These are phyloP conservation scores for Wickerhamiella siamensis DNA, from an alignment of 805 yeast species.

Conservation along the genomic window DNA sequence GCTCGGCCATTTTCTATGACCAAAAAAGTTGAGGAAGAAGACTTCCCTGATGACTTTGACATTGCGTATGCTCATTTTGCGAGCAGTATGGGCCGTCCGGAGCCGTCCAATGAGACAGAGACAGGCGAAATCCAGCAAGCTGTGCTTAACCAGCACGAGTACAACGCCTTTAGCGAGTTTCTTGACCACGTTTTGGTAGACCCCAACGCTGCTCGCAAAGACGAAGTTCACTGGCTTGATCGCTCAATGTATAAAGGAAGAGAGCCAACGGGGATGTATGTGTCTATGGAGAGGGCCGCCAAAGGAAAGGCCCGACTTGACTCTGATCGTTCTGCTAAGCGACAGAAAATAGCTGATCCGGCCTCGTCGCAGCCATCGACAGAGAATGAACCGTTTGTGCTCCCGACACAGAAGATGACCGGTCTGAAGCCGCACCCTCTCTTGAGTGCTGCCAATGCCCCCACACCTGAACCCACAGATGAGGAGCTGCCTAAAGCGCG, in stretches of 20 bases:
- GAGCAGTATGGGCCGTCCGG: slow-evolving; percentile 1
- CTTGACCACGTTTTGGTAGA: slow-evolving; percentile 15
- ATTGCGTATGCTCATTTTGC: slow-evolving; percentile 11
- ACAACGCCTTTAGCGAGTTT: slow-evolving; percentile 14
- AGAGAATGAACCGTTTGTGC: not conserved
- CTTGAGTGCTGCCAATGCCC: not conserved
- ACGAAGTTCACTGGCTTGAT: slow-evolving; percentile 8
- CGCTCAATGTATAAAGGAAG: slow-evolving; percentile 8
- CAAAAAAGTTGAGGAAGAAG: slow-evolving; percentile 1
- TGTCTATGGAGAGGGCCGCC: not conserved
- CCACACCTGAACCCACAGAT: not conserved
- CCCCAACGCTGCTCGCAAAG: slow-evolving; percentile 11
- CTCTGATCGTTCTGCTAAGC: not conserved
- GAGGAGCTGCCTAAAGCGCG: not conserved
- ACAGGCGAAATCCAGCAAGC: not conserved
- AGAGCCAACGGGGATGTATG: not conserved
- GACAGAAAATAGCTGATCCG: not conserved
- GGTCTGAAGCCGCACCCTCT: not conserved
- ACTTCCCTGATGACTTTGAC: slow-evolving; percentile 11
- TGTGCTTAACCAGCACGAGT: slow-evolving; percentile 15
- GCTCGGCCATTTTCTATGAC: not conserved
- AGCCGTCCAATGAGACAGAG: not conserved
- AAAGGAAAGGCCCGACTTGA: not conserved
- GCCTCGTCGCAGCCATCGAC: too few relatives aligned
- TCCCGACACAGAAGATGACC: not conserved